These are phyloP conservation scores for Syzygium syzygioides DNA, from an alignment of 441 rosid species.

Conservation along the genomic window DNA sequence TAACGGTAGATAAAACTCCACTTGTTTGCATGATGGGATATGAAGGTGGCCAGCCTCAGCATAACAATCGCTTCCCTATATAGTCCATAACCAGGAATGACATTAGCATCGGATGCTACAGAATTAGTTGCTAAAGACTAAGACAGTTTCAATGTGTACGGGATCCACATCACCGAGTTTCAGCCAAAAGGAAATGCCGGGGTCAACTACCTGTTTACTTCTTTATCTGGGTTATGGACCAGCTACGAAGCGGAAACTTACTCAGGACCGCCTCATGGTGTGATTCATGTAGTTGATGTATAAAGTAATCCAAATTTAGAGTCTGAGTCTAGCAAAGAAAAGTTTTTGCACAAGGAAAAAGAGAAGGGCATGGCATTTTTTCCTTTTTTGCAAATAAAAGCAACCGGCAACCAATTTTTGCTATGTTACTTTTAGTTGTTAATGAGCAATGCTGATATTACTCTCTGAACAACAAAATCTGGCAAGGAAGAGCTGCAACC, in stretches of 20 bases:
- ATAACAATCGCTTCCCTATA: background rate
- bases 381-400: background rate
- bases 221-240: background rate
- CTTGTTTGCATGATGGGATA: background rate
- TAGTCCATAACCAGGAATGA: background rate
- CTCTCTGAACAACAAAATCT: background rate
- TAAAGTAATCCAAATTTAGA: background rate
- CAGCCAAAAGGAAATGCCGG: background rate
- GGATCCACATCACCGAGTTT: background rate
- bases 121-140: background rate
- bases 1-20: background rate
- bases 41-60: background rate
- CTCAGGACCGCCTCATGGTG: background rate
- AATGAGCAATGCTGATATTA: background rate
- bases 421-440: background rate
- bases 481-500: background rate
- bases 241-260: background rate
- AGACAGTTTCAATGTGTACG: background rate
- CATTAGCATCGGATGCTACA: background rate
- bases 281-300: background rate
- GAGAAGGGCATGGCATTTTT: background rate
- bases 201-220: background rate
- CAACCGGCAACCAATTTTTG: background rate
- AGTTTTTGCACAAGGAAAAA: background rate
- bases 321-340: background rate